These are phyloP conservation scores for Fusarium pseudocircinatum DNA, from an alignment of 2,329 filamentous ascomycete species.

Conservation along the genomic window DNA sequence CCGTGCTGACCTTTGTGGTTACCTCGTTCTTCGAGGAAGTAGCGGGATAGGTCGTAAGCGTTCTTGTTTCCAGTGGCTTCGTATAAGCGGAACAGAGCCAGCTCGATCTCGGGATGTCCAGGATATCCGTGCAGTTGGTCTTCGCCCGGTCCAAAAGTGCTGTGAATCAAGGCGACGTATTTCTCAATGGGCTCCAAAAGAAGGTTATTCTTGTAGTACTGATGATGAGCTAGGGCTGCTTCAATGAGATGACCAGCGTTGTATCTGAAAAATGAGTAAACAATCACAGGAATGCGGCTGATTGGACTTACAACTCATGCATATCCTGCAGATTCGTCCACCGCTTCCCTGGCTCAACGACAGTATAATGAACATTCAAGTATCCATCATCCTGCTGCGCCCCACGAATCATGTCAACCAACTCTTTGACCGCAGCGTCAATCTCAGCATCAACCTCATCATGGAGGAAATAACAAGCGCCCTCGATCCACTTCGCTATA, in stretches of 20 bases:
- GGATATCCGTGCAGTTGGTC: constrained; percentile 67
- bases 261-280: constrained; percentile 50
- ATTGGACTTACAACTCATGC: constrained; percentile 64
- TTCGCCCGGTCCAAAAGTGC: constrained; percentile 60
- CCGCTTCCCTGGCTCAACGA: constrained; percentile 63
- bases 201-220: constrained; percentile 60
- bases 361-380: constrained; percentile 70
- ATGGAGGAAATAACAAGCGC: constrained; percentile 19
- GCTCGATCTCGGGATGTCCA: constrained; percentile 60
- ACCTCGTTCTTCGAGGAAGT: constrained; percentile 69
- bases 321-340: constrained; percentile 70
- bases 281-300: fast-evolving
- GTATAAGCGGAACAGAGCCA: constrained; percentile 53
- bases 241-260: constrained; percentile 71
- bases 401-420: constrained; percentile 65
- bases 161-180: constrained; percentile 58
- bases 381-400: constrained; percentile 71
- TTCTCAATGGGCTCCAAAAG: constrained; percentile 50
- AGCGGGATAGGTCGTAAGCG: constrained; percentile 59
- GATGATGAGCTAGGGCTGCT: constrained; percentile 64
- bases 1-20: constrained; percentile 60
- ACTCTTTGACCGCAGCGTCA: constrained; percentile 46
- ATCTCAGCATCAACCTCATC: constrained; percentile 22
- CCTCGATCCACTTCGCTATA: constrained; percentile 29
- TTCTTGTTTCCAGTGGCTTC: constrained; percentile 47